phyloP scores from a whole-genome alignment of 306 rosid species.

The Elaeagnus macrophylla region DNA sequence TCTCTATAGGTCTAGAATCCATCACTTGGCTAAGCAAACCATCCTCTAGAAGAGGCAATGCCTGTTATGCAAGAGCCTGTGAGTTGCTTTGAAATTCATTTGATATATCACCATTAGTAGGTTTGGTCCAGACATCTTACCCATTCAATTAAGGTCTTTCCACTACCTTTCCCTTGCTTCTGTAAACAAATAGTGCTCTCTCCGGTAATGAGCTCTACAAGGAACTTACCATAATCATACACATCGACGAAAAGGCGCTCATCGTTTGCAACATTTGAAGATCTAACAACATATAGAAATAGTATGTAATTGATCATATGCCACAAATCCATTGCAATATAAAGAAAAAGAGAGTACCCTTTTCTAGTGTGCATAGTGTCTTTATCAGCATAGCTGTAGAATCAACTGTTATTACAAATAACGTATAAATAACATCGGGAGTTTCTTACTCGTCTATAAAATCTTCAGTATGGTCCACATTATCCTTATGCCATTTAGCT shows the following conservation, averaged over 20 bases:
- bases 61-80: constrained; percentile 2
- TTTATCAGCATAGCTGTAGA: not conserved
- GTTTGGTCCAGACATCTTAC: constrained; percentile 15
- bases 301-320: not conserved
- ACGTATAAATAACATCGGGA: not conserved
- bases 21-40: constrained; percentile 11
- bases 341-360: not conserved
- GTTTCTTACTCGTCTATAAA: constrained; percentile 13
- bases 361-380: not conserved
- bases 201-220: constrained; percentile 24
- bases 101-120: not conserved
- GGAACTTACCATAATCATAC: constrained; percentile 20
- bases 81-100: no score
- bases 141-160: constrained; percentile 18
- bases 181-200: constrained; percentile 7
- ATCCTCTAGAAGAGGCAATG: constrained; percentile 20
- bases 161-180: constrained; percentile 1
- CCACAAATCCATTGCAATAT: not conserved
- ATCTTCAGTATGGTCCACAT: not conserved
- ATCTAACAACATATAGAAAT: constrained; percentile 9
- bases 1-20: constrained; percentile 20
- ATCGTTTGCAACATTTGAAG: constrained; percentile 5
- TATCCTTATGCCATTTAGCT: constrained; percentile 17
- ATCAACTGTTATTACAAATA: not conserved
- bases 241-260: constrained; percentile 7